A percentile compares a stretch with the other conserved stretches of the same genome.
These are phyloP conservation scores for Aspergillus flavus DNA, from an alignment of 2,329 filamentous ascomycete genomes.

Conservation along the genomic window DNA sequence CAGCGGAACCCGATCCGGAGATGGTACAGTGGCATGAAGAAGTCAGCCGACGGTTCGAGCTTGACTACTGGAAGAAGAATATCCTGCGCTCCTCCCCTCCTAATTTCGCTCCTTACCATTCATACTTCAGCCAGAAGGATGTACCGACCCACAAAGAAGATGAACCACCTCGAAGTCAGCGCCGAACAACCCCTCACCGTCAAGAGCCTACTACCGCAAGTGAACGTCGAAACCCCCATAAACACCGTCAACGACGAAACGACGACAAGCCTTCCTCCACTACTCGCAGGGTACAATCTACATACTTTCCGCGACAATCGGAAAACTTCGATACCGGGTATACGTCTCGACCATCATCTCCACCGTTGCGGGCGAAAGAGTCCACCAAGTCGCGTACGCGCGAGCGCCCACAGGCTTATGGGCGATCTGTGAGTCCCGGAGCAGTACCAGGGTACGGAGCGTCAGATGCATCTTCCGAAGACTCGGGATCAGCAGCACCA, in stretches of 20 bases:
- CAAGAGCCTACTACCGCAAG: slow-evolving; percentile 23
- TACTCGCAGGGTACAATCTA: slow-evolving; percentile 24
- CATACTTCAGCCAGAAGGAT: slow-evolving; percentile 37
- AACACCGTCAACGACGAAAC: slow-evolving; percentile 24
- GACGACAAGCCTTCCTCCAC: slow-evolving; percentile 26
- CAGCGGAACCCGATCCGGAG: slow-evolving; percentile 71
- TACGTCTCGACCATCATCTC: slow-evolving; percentile 31
- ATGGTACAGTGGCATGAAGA: slow-evolving; percentile 84
- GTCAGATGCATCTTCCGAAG: slow-evolving; percentile 35
- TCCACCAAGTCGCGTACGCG: slow-evolving; percentile 25
- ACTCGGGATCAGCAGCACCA: slow-evolving; percentile 21
- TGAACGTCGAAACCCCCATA: slow-evolving; percentile 22
- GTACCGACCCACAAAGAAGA: slow-evolving; percentile 27
- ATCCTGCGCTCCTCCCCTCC: slow-evolving; percentile 37
- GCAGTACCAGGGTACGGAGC: slow-evolving; percentile 23
- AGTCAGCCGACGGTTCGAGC: slow-evolving; percentile 70
- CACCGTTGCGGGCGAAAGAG: slow-evolving; percentile 25
- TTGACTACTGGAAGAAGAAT: slow-evolving; percentile 56
- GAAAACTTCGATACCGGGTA: slow-evolving; percentile 22
- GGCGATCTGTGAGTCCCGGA: slow-evolving; percentile 24
- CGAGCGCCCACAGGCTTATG: slow-evolving; percentile 21
- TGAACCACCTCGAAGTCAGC: slow-evolving; percentile 10
- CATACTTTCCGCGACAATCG: slow-evolving; percentile 17
- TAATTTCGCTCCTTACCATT: slow-evolving; percentile 29
- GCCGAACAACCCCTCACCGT: slow-evolving; percentile 17